Conservation (phyloP, 164 flowering plant genomes). For the Tetrastigma voinierianum region DNA sequence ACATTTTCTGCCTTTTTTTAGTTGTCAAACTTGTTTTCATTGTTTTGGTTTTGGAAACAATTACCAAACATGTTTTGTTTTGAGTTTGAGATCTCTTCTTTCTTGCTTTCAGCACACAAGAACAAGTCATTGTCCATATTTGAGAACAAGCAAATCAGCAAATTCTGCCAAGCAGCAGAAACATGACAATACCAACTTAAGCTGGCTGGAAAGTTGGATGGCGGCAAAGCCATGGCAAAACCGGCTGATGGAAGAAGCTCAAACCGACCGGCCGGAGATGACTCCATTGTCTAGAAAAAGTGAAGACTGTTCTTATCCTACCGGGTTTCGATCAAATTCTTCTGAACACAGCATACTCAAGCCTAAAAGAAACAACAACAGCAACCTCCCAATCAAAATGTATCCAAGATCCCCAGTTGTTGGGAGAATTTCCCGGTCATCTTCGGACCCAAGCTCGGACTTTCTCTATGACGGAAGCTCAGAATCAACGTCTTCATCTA, state of each 20-base stretch:
- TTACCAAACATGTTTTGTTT: no score
- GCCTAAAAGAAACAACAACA: conserved; percentile 32
- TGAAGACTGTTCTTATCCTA: conserved; percentile 14
- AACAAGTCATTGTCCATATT: conserved; percentile 28
- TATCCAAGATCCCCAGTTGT: conserved; percentile 24
- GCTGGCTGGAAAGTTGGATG: conserved; percentile 61
- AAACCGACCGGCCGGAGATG: conserved; percentile 17
- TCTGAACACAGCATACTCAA: conserved; percentile 25
- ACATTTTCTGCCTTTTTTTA: no score
- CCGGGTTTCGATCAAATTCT: conserved; percentile 12
- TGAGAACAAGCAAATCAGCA: conserved; percentile 19
- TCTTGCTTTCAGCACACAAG: conserved; percentile 26
- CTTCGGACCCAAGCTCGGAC: conserved; percentile 38
- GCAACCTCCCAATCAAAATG: conserved; percentile 25
- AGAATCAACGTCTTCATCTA: conserved; percentile 39
- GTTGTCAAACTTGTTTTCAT: no score
- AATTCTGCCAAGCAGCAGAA: conserved; percentile 18
- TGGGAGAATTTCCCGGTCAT: conserved; percentile 16
- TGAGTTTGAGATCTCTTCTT: background rate
- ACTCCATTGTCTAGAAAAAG: conserved; percentile 25
- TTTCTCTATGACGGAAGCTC: conserved; percentile 37
- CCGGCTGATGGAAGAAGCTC: conserved; percentile 33
- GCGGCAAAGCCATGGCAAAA: conserved; percentile 53
- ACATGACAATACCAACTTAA: conserved; percentile 25
- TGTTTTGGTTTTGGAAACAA: no score